Conservation (phyloP, 116 monocot species). For the Dioscorea cayenensis region DNA sequence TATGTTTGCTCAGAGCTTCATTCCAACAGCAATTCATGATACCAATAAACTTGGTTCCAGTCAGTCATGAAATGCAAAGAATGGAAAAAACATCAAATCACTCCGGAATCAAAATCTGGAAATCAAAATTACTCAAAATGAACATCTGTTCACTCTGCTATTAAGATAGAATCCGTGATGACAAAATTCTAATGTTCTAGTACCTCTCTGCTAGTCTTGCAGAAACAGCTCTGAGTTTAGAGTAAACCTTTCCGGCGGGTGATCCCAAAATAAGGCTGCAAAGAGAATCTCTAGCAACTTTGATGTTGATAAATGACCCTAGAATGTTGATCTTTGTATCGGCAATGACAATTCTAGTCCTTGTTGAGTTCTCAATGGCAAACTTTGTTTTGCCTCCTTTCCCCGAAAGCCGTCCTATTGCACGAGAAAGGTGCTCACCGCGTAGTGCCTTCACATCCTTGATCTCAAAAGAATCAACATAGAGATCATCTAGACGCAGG, state of each 20-base stretch:
- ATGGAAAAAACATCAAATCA: too few relatives aligned
- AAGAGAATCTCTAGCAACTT: constrained; percentile 42
- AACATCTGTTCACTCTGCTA: too few relatives aligned
- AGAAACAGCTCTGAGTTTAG: constrained; percentile 30
- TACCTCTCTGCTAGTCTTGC: constrained; percentile 22
- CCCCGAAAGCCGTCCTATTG: constrained; percentile 54
- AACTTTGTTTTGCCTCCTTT: constrained; percentile 73
- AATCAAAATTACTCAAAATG: too few relatives aligned
- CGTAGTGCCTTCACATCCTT: constrained; percentile 52
- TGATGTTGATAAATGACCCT: constrained; percentile 38
- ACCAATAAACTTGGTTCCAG: too few relatives aligned
- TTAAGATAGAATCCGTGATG: too few relatives aligned
- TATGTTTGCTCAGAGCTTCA: too few relatives aligned
- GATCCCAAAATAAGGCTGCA: constrained; percentile 43
- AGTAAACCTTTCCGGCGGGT: constrained; percentile 45
- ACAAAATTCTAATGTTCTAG: neutral
- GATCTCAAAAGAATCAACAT: constrained; percentile 69
- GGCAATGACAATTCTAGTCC: constrained; percentile 50
- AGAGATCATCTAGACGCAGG: constrained; percentile 58
- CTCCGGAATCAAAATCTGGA: too few relatives aligned
- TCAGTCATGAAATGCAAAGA: too few relatives aligned
- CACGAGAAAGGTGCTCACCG: constrained; percentile 60
- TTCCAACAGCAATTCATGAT: too few relatives aligned
- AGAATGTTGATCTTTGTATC: constrained; percentile 37
- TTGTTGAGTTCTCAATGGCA: constrained; percentile 59